A percentile compares a stretch with the other conserved stretches of the same genome.
Conservation (phyloP, 345 rosid species). For the Populus pruinosa region DNA sequence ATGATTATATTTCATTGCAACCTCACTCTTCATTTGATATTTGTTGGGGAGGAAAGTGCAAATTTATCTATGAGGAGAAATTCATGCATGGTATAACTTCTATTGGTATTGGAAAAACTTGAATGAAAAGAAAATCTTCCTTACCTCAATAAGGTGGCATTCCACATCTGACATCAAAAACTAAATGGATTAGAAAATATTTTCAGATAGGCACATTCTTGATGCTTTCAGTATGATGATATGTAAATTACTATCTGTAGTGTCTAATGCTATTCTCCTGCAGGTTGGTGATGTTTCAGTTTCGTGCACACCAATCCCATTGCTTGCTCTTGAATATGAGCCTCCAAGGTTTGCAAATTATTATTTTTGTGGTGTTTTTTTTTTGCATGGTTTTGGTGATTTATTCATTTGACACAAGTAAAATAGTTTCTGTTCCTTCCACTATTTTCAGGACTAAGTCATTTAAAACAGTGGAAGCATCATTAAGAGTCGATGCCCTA, state of each 20-base stretch:
- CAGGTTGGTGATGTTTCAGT: conserved; percentile 89
- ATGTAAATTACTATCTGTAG: not conserved
- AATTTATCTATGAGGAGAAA: not conserved
- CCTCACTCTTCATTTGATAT: not conserved
- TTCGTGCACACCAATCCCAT: conserved; percentile 67
- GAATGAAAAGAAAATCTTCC: not conserved
- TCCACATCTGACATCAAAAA: not conserved
- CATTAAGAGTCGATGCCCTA: conserved; percentile 84
- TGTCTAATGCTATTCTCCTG: conserved; percentile 8
- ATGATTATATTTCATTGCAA: not conserved
- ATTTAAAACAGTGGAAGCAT: conserved; percentile 78
- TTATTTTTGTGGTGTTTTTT: not conserved
- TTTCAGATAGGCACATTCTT: not conserved
- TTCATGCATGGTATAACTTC: not conserved
- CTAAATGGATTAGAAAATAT: not conserved
- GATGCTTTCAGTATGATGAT: not conserved
- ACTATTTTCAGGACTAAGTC: conserved; percentile 57
- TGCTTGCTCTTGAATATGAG: conserved; percentile 79
- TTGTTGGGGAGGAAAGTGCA: not conserved
- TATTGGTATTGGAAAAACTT: not conserved
- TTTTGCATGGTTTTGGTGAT: not conserved
- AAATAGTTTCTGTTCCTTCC: conserved; percentile 8
- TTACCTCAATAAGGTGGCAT: not conserved
- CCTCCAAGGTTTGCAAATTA: conserved; percentile 62
- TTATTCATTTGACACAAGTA: conserved; percentile 6